Evolutionary conservation across 495 filamentous ascomycete genomes (phyloP), one percentile per base, ranked within the genome.

Genomic region (Coniosporium apollinis): DNA sequence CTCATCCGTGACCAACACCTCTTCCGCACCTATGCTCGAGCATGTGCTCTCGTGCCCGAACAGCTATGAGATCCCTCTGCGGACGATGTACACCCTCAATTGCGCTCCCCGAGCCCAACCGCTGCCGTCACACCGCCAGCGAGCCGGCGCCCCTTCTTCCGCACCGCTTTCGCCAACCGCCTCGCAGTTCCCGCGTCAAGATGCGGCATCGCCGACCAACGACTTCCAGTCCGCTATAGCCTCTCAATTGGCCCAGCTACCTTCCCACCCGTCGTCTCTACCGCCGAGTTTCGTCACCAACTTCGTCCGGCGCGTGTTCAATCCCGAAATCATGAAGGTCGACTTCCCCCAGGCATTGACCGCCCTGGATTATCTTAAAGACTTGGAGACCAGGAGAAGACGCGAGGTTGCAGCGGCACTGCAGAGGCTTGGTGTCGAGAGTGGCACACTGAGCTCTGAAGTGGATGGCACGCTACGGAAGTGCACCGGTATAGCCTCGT

Each of bases 341-440:
- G 76, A 80, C 52, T 82, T 83, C 44, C 67, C 74, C 13, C 76
- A 82, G 50, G 72, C 76, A 13, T 55, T 83, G 37, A 74, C 74
- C 5, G 75, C 69, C 14, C 52, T 83, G 39, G 78, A 83, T 51
- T 83, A 82, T 48, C 59, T 81, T 29, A 72, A 66, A 38, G 74
- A 79, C 38, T 55, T 83, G 16, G 74, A 83, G 39, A 61, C 44
- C n/a, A 60, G 78, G 37, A 65, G 75, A 35, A 65, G 69, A 46
- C 69, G 70, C 31, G 78, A 82, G 42, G 48, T 89, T 76, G 54
- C 91, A 72, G 31, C 79, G 79, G 53, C 80, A 81, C 52, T 93
- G 79, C 17, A 78, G 72, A 14, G 89, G 76, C 19, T 87, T 77
- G 22, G 84, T 76, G 50, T 92, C n/a, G 52, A 55, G 11, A 45